Evolutionary conservation across 169 alveolate genomes (phyloP), one percentile per base, ranked within the genome.

Genomic region (Sarcocystis neurona): DNA sequence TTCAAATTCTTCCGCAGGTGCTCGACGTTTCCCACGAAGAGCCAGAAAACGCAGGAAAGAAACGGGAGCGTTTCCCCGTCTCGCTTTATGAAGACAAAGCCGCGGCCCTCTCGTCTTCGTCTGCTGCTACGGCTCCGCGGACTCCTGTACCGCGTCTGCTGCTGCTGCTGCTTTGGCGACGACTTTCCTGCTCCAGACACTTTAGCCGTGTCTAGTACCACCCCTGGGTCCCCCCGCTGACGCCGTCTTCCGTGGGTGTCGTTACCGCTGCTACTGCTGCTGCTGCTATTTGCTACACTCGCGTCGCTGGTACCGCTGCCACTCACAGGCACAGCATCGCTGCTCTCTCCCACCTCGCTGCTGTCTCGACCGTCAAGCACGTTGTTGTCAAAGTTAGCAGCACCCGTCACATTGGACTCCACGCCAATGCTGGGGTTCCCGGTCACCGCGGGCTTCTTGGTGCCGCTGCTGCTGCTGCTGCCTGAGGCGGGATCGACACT

Each of bases 111-210:
- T n/a, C n/a, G n/a, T n/a, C 44, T 78, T 41, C 68, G 39, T 58
- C 68, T 78, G 72, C 80, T 72, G 80, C 80, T 72, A 50, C 80
- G 30, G n/a, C n/a, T n/a, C n/a, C n/a, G n/a, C n/a, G n/a, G n/a
- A n/a, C n/a, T n/a, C n/a, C n/a, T n/a, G n/a, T n/a, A n/a, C n/a
- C n/a, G n/a, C n/a, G n/a, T 44, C 80, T 72, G 84, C 84, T 72
- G 80, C 80, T 72, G 80, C 50, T n/a, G 79, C 48, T 70, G 50
- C 48, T 37, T 3, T 30, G 10, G 79, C 27, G n/a, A 48, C 79
- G 6, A 48, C n/a, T n/a, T n/a, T n/a, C n/a, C 75, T 63, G 75
- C 75, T 63, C 41, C 15, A 5, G n/a, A n/a, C n/a, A n/a, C n/a
- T n/a, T n/a, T n/a, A n/a, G n/a, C n/a, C n/a, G n/a, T n/a, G n/a